These are phyloP conservation scores for Suillus clintonianus DNA, from an alignment of 768 basidiomycete species.

Conservation along the genomic window DNA sequence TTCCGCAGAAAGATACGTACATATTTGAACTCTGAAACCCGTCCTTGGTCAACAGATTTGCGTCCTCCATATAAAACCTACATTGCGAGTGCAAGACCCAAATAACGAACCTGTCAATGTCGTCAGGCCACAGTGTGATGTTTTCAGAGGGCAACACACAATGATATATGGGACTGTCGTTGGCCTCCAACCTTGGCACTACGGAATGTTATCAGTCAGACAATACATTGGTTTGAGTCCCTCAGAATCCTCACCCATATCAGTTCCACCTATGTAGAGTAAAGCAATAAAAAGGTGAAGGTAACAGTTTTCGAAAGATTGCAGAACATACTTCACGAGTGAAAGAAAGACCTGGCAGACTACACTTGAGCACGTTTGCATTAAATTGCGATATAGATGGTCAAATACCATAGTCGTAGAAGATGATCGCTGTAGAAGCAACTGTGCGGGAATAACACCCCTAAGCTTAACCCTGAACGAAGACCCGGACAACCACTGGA, in stretches of 20 bases:
- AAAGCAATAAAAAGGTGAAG: not conserved
- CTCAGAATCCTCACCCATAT: not conserved
- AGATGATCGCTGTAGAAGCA: not conserved
- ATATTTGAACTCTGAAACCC: not conserved
- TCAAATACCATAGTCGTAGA: not conserved
- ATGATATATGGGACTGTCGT: slow-evolving; percentile 1
- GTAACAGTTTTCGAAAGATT: not conserved
- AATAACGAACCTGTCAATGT: not conserved
- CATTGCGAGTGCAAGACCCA: not conserved
- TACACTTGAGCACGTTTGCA: not conserved
- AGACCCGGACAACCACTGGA: too few species aligned
- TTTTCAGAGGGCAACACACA: not conserved
- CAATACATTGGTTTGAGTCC: not conserved
- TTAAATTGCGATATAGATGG: not conserved
- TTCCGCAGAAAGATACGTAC: not conserved
- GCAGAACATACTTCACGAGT: not conserved
- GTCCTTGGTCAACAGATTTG: not conserved
- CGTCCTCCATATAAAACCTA: not conserved
- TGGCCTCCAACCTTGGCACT: not conserved
- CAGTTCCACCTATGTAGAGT: not conserved
- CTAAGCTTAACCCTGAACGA: not conserved
- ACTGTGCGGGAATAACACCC: not conserved
- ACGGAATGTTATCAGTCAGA: not conserved
- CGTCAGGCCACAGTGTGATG: not conserved
- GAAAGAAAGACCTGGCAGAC: not conserved